Evolutionary conservation across 225 moss, liverwort and hornwort genomes (phyloP), one percentile per base, ranked within the genome.

Genomic region (Bryoerythrophyllum caledonicum): DNA sequence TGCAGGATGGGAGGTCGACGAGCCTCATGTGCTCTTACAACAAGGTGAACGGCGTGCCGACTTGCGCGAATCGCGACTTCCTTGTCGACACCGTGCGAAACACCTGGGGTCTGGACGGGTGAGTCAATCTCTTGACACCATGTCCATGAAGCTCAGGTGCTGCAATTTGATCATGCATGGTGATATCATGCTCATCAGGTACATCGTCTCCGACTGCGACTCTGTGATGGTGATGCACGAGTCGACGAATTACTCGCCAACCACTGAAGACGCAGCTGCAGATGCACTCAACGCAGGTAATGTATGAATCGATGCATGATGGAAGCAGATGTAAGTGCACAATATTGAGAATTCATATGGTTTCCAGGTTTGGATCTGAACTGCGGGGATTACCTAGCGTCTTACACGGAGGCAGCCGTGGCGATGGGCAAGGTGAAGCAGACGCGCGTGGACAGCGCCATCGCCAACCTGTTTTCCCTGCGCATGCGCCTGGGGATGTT

Each of bases 161-260:
- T 49, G 48, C 48, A 49, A 49, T 48, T 13, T 12, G 12, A 13
- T 44, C 14, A 44, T 44, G 44, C 44, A 49, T 49, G 48, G 16
- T 49, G 48, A 4, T 15, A 15, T 13, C 13, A 43, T 43, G 4
- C 26, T 7, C 34, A 34, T 38, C 65, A 95, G 95, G 57, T 97
- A 97, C 78, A 90, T 97, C 43, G 94, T 94, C 24, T 97, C 97
- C 19, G 94, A 97, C 67, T 97, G 97, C 68, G 94, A 94, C 82
- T 93, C 97, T 32, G 89, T 97, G 21, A 80, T 87, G 67, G 90
- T 91, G 57, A 94, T 97, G 91, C 87, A 82, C 60, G 94, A 94
- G 63, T 79, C 87, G 15, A 92, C 90, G 57, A 82, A 86, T 72
- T 94, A 90, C 70, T 81, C 94, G 20, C 48, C 81, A 4, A 90